Conservation (phyloP, 352 stramenopile genomes). For the Phytophthora ramorum region DNA sequence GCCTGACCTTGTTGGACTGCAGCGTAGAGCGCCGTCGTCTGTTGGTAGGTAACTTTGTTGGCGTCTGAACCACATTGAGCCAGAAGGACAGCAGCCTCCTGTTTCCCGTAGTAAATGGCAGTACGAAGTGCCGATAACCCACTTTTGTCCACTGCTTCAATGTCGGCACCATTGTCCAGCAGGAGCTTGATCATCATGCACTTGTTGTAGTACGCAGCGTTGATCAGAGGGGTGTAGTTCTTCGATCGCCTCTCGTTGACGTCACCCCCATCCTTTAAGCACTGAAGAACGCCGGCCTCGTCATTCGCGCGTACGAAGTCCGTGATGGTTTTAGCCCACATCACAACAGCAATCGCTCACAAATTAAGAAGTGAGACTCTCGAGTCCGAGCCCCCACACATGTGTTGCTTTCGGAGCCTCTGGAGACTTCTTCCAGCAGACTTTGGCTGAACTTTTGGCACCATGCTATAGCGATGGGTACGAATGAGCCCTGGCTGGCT, state of each 20-base stretch:
- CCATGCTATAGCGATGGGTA: neutral
- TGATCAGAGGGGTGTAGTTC: constrained; percentile 8
- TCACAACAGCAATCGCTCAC: neutral
- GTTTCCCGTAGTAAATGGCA: constrained; percentile 6
- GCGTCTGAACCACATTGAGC: neutral
- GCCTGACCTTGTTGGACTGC: neutral
- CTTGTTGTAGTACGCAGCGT: constrained; percentile 4
- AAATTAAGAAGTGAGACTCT: no score
- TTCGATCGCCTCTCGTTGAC: constrained; percentile 5
- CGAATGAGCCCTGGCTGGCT: neutral
- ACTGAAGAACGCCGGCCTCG: neutral
- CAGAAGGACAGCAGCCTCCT: constrained; percentile 1
- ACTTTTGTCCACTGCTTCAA: constrained; percentile 10
- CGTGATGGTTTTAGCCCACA: neutral
- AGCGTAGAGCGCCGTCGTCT: neutral
- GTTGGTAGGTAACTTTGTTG: neutral
- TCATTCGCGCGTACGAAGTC: neutral
- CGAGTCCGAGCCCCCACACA: no score
- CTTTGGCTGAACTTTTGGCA: no score
- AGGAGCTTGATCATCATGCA: constrained; percentile 16
- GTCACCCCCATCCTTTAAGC: neutral
- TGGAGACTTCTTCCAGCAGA: no score
- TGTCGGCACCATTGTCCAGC: constrained; percentile 10
- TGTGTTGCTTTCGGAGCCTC: no score
- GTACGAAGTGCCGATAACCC: constrained; percentile 9